Evolutionary conservation across 345 rosid species (phyloP), one percentile per base, ranked within the genome.

Genomic region (Hibiscus mutabilis): DNA sequence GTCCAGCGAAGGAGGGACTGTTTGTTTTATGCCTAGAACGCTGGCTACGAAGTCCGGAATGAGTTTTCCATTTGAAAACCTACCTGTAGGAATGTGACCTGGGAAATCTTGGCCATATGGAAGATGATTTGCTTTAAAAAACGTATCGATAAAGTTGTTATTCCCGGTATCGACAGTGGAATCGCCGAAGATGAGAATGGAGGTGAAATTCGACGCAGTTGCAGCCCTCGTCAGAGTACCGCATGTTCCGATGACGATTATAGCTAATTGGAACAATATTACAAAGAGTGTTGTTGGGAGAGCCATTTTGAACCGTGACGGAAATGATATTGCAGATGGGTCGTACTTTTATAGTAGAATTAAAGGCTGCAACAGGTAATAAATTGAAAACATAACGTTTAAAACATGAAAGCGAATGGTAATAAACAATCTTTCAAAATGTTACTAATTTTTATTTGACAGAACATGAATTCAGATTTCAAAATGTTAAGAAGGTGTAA

Each of bases 61-160:
- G 24, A 82, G 77, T 69, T 78, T 76, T 4, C 89, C 91, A 51
- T 82, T 78, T 1, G 87, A 82, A 51, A 83, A 85, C 73, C 87
- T 83, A 4, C 86, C 87, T 0, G 84, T 82, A 16, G 89, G 86
- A 18, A 59, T 15, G 2, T 52, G 70, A 13, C 61, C 75, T 3
- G 82, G 79, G 29, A 76, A 84, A 44, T 84, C 76, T 31, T 68
- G 76, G 62, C 92, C 89, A 19, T 84, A 86, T 0, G 92, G 92
- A 0, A 8, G 33, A 60, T 75, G 76, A 64, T 84, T 67, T 44
- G 73, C 76, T 69, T 33, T 84, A 21, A 73, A 37, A 11, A 70
- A 1, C 2, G 81, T 78, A 44, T 6, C 4, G 24, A 74, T 52
- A 12, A 58, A 74, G 52, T 78, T 70, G 73, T 78, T 78, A 59